Evolutionary conservation across 176 grass and related monocot genomes (phyloP).

Genomic region (Ensete glaucum): DNA sequence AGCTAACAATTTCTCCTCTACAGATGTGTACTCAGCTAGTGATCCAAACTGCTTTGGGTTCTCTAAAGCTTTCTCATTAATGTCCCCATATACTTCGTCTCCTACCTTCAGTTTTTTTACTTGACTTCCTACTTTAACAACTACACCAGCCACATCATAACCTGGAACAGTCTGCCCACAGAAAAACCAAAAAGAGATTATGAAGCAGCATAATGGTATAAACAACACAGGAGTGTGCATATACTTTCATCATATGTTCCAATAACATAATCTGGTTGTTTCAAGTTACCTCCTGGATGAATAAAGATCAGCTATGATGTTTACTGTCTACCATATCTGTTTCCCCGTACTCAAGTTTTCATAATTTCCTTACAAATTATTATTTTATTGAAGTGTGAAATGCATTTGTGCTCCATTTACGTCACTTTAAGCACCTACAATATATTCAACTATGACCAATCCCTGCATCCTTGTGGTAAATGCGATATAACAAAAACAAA

Average conservation of each 20-base stretch:
- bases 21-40: slow-evolving; percentile 69
- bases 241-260: no score
- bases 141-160: slow-evolving; percentile 76
- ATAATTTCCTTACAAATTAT: no score
- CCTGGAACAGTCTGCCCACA: slow-evolving; percentile 67
- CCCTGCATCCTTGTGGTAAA: no score
- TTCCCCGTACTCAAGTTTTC: no score
- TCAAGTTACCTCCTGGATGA: not conserved
- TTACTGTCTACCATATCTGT: no score
- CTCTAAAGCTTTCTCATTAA: slow-evolving; percentile 80
- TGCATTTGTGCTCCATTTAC: no score
- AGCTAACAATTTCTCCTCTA: slow-evolving; percentile 84
- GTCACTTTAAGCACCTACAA: no score
- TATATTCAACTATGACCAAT: no score
- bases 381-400: no score
- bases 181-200: not conserved
- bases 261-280: no score
- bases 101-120: slow-evolving; percentile 57
- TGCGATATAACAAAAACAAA: no score
- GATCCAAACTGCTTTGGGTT: slow-evolving; percentile 76
- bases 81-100: slow-evolving; percentile 90
- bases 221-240: not conserved
- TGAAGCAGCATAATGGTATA: not conserved
- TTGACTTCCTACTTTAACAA: slow-evolving; percentile 64
- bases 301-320: not conserved